These are phyloP conservation scores for Alloteropsis semialata DNA, from an alignment of 176 grass and related monocot genomes.

Conservation along the genomic window DNA sequence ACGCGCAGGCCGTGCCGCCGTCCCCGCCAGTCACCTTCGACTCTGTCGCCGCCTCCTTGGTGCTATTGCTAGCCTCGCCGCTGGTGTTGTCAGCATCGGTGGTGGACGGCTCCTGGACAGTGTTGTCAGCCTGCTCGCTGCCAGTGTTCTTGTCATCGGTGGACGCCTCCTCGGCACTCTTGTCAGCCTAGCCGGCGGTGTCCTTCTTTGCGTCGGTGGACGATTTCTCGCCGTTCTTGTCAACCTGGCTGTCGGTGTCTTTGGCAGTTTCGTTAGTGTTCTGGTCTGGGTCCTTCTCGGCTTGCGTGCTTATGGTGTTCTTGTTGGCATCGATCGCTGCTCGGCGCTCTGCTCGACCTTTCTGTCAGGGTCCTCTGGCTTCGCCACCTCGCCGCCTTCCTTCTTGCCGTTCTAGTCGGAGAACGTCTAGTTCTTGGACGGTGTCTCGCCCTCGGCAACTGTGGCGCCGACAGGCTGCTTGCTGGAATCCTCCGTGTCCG, in stretches of 20 bases:
- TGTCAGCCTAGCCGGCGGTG: neutral
- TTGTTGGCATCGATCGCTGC: neutral
- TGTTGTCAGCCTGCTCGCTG: neutral
- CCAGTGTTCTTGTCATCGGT: constrained; percentile 12
- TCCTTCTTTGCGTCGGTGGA: constrained; percentile 26
- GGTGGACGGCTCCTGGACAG: neutral
- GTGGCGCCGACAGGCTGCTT: neutral
- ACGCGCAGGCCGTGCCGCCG: neutral
- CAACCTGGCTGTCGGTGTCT: too few relatives aligned
- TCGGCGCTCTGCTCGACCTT: constrained; percentile 28
- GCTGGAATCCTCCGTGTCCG: neutral
- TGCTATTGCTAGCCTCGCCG: neutral
- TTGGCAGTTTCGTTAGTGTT: neutral
- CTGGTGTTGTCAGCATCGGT: neutral
- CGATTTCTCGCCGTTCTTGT: too few relatives aligned
- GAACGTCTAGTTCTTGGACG: constrained; percentile 40
- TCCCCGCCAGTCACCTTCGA: neutral
- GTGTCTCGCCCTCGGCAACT: constrained; percentile 4
- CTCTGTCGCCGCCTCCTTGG: neutral
- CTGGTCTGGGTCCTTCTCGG: constrained; percentile 16
- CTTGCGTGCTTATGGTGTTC: neutral
- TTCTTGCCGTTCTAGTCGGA: constrained; percentile 67
- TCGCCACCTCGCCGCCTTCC: constrained; percentile 62
- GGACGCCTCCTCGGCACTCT: constrained; percentile 1
- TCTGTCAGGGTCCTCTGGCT: constrained; percentile 40